Conservation (phyloP, 2,329 filamentous ascomycete species). For the Teratosphaeriaceae sp. region DNA sequence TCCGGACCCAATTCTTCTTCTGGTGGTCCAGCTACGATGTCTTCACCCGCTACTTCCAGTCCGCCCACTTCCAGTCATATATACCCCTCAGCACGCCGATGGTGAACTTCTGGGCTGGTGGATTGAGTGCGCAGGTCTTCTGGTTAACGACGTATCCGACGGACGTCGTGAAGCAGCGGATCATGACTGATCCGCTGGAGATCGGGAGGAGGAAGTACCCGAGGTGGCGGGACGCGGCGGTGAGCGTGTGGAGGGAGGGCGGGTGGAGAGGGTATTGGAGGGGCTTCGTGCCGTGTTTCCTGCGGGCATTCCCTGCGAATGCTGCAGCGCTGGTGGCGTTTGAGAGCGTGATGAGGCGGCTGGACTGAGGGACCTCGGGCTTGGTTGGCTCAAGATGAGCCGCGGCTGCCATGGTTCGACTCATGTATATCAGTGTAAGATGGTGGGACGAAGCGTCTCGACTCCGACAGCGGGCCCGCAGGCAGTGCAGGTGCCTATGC, state of each 20-base stretch:
- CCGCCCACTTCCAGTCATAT: conserved; percentile 47
- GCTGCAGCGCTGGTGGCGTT: conserved; percentile 90
- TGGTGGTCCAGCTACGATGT: conserved; percentile 98
- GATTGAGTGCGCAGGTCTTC: conserved; percentile 86
- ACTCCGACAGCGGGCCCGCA: too few species aligned
- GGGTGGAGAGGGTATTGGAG: conserved; percentile 81
- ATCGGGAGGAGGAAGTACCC: conserved; percentile 62
- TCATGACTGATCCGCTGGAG: conserved; percentile 92
- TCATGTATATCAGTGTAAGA: too few species aligned
- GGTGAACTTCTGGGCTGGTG: conserved; percentile 96
- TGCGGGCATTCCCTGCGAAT: conserved; percentile 92
- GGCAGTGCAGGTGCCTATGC: too few species aligned
- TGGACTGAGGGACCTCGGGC: too few species aligned
- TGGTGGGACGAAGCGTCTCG: too few species aligned
- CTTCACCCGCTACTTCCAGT: conserved; percentile 52
- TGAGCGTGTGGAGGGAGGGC: conserved; percentile 65
- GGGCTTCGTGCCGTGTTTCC: conserved; percentile 87
- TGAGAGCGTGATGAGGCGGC: conserved; percentile 60
- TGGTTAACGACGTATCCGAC: conserved; percentile 90
- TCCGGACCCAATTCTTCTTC: conserved; percentile 91
- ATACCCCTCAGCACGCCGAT: conserved; percentile 69
- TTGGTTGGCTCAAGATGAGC: too few species aligned
- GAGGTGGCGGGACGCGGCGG: conserved; percentile 74
- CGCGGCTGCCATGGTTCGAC: too few species aligned
- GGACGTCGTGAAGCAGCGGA: conserved; percentile 81